A percentile compares a stretch with the other conserved stretches of the same genome.
phyloP scores from a whole-genome alignment of 768 basidiomycete genomes.

The Cytidiella melzeri region DNA sequence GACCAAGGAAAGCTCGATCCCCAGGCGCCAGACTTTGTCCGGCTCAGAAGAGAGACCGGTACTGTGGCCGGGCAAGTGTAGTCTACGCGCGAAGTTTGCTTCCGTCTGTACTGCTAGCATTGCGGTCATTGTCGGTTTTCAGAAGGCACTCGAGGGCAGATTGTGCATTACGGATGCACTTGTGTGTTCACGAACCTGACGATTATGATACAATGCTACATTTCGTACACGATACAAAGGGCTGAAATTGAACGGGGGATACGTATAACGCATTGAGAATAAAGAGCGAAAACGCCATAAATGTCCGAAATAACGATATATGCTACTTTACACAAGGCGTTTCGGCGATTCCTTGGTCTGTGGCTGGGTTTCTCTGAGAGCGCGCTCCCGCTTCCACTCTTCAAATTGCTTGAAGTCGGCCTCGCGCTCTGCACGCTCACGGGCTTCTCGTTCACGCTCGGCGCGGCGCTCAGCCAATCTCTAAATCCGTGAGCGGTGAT shows the following conservation, averaged over 20 bases:
- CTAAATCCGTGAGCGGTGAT: conserved; percentile 16
- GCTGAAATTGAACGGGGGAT: too few relatives aligned
- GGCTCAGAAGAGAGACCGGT: conserved; percentile 8
- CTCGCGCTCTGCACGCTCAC: conserved; percentile 35
- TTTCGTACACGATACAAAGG: too few relatives aligned
- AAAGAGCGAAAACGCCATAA: too few relatives aligned
- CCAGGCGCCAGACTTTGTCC: conserved; percentile 52
- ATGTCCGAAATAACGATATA: too few relatives aligned
- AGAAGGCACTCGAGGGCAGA: too few relatives aligned
- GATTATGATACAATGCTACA: too few relatives aligned
- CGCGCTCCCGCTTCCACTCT: conserved; percentile 21
- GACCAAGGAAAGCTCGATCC: conserved; percentile 64
- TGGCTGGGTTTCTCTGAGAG: not conserved
- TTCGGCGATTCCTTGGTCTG: not conserved
- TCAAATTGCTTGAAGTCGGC: conserved; percentile 49
- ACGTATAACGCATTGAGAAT: too few relatives aligned
- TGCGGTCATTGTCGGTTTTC: too few relatives aligned
- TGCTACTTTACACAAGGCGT: not conserved
- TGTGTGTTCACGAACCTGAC: too few relatives aligned
- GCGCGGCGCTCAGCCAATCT: conserved; percentile 25
- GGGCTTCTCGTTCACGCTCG: conserved; percentile 22
- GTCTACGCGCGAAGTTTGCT: not conserved
- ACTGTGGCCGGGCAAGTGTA: conserved; percentile 12
- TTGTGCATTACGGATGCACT: too few relatives aligned
- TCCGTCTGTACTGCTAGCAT: too few relatives aligned